Conservation (phyloP, 2,329 filamentous ascomycete genomes). For the Fonsecaea erecta region DNA sequence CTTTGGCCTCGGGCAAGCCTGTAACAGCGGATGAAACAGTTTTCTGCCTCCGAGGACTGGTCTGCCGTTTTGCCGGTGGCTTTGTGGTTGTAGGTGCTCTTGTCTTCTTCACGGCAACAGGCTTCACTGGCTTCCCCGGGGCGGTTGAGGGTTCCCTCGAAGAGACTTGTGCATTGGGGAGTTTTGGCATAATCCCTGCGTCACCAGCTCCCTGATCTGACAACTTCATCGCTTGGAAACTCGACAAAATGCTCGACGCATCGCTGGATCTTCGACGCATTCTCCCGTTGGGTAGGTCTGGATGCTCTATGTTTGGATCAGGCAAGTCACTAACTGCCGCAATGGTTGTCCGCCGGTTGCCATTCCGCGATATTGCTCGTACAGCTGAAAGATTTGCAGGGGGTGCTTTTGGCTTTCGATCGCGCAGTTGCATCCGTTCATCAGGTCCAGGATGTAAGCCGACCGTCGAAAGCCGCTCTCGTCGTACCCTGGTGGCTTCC, state of each 20-base stretch:
- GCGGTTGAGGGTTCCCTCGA: conserved; percentile 36
- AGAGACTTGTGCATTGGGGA: neutral
- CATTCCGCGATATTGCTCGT: conserved; percentile 50
- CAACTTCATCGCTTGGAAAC: conserved; percentile 40
- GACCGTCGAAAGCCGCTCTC: conserved; percentile 66
- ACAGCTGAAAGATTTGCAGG: conserved; percentile 59
- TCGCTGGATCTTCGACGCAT: conserved; percentile 41
- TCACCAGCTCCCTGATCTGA: conserved; percentile 28
- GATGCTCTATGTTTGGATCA: conserved; percentile 37
- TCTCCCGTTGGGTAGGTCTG: conserved; percentile 25
- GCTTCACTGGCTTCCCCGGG: conserved; percentile 40
- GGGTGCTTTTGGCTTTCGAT: conserved; percentile 62
- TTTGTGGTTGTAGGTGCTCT: conserved; percentile 55
- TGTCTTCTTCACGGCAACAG: conserved; percentile 64
- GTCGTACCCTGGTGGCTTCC: conserved; percentile 65
- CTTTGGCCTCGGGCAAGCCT: neutral
- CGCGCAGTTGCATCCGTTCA: conserved; percentile 71
- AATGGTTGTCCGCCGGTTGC: conserved; percentile 66
- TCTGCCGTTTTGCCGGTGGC: conserved; percentile 44
- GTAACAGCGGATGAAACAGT: neutral
- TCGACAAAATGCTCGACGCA: conserved; percentile 39
- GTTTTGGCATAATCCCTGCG: neutral
- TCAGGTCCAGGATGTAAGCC: conserved; percentile 52
- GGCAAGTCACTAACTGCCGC: conserved; percentile 57
- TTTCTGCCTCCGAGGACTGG: conserved; percentile 44